These are phyloP conservation scores for Cladosporium oxysporum DNA, from an alignment of 2,329 filamentous ascomycete genomes.

Conservation along the genomic window DNA sequence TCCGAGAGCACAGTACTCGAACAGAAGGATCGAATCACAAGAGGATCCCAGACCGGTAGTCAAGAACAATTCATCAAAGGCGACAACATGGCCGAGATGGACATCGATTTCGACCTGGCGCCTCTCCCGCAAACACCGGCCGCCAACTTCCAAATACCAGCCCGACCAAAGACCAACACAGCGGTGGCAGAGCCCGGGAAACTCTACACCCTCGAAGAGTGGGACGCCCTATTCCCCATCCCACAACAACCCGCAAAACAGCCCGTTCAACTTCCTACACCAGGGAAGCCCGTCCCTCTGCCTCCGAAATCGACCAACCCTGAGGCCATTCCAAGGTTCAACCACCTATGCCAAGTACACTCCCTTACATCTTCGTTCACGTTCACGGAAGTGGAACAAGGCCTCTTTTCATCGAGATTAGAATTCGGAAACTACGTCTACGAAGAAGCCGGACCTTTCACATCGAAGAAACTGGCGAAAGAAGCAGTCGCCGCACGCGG, in stretches of 20 bases:
- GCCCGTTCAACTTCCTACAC: not conserved
- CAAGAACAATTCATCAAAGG: not conserved
- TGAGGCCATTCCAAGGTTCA: slow-evolving; percentile 19
- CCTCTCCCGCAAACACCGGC: not conserved
- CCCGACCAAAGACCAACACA: not conserved
- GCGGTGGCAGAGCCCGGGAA: not conserved
- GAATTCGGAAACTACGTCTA: slow-evolving; percentile 31
- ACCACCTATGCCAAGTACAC: slow-evolving; percentile 27
- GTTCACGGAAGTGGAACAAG: slow-evolving; percentile 8
- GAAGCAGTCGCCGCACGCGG: slow-evolving; percentile 42
- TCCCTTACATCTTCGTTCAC: slow-evolving; percentile 25
- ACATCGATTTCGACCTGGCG: not conserved
- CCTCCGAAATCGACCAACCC: slow-evolving; percentile 6
- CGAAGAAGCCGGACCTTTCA: slow-evolving; percentile 32
- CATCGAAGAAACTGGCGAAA: slow-evolving; percentile 47
- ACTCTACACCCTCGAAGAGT: not conserved
- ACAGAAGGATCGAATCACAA: not conserved
- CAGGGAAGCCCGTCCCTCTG: not conserved
- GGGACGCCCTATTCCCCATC: not conserved
- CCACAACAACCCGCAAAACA: not conserved
- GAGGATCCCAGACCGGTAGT: not conserved
- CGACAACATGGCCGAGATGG: not conserved
- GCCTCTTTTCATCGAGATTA: slow-evolving; percentile 23
- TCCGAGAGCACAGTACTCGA: not conserved
- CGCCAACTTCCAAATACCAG: not conserved